Evolutionary conservation across 2,329 filamentous ascomycete species (phyloP).

Genomic region (Scytalidium lignicola): DNA sequence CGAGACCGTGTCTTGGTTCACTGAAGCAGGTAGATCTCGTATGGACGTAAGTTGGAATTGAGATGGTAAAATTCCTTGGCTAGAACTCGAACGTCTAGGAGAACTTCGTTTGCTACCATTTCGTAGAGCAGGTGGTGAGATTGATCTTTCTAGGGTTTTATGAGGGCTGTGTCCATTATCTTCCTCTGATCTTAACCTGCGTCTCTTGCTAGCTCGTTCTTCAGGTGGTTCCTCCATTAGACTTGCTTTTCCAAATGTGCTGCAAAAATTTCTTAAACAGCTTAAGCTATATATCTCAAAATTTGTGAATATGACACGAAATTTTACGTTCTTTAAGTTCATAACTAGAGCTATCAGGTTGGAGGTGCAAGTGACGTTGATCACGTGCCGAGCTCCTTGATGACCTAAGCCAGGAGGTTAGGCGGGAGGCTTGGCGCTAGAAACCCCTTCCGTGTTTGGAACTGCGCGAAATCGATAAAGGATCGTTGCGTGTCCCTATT

Average conservation of each 20-base stretch:
- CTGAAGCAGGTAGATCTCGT: conserved; percentile 41
- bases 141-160: conserved; percentile 15
- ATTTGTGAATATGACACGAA: background rate
- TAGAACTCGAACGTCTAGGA: conserved; percentile 1
- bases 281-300: background rate
- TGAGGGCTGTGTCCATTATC: conserved; percentile 5
- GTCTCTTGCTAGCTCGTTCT: conserved; percentile 21
- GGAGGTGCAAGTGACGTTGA: background rate
- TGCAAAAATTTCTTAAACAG: background rate
- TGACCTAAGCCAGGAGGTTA: too few species aligned
- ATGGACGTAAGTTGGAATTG: conserved; percentile 57
- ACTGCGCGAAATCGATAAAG: background rate
- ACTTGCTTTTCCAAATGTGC: background rate
- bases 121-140: conserved; percentile 25
- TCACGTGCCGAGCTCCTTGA: background rate
- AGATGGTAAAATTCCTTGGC: conserved; percentile 31
- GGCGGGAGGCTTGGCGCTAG: background rate
- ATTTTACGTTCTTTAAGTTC: background rate
- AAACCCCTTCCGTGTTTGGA: background rate
- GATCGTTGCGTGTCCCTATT: background rate
- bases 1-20: conserved; percentile 52
- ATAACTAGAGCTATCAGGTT: background rate
- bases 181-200: conserved; percentile 13
- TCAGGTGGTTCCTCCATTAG: conserved; percentile 16
- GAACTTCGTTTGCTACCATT: conserved; percentile 4